Percentiles rank a stretch among this genome's conserved stretches.
phyloP scores from a whole-genome alignment of 495 filamentous ascomycete genomes.

The Coniosporium apollinis region DNA sequence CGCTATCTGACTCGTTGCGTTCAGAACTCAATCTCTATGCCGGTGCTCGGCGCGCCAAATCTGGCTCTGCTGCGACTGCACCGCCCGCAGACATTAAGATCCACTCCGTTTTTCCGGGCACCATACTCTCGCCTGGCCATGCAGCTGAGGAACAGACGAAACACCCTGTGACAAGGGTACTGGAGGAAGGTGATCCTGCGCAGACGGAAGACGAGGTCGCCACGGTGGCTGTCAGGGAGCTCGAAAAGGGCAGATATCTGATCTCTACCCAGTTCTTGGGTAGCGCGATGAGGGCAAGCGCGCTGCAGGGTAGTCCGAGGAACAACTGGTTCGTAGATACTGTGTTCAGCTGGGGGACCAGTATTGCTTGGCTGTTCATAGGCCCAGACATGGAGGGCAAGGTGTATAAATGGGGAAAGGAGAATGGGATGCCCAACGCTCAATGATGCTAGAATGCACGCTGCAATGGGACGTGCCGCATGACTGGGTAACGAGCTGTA shows the following conservation, averaged over 20 bases:
- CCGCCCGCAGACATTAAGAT: slow-evolving; percentile 47
- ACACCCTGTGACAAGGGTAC: slow-evolving; percentile 58
- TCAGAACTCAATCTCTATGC: slow-evolving; percentile 78
- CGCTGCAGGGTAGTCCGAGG: slow-evolving; percentile 38
- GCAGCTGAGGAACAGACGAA: slow-evolving; percentile 68
- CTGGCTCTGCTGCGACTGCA: slow-evolving; percentile 18
- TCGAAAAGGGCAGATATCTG: slow-evolving; percentile 68
- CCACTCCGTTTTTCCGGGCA: slow-evolving; percentile 72
- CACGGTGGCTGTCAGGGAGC: slow-evolving; percentile 41
- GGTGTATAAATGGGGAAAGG: slow-evolving; percentile 39
- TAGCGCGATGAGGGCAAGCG: slow-evolving; percentile 44
- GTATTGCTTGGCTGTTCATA: slow-evolving; percentile 45
- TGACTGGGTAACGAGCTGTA: no score
- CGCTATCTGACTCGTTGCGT: slow-evolving; percentile 62
- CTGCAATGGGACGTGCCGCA: no score
- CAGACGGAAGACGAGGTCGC: slow-evolving; percentile 71
- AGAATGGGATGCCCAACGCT: slow-evolving; percentile 40
- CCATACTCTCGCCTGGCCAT: slow-evolving; percentile 58
- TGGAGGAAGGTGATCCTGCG: slow-evolving; percentile 68
- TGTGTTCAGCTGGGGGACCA: slow-evolving; percentile 36
- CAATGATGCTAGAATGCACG: no score
- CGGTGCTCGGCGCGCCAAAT: slow-evolving; percentile 37
- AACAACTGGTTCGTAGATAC: slow-evolving; percentile 47
- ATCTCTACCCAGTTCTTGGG: slow-evolving; percentile 57
- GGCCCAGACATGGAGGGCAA: slow-evolving; percentile 39